phyloP scores from a whole-genome alignment of 1,139 yeast genomes.

The Taiozyma sp. region DNA sequence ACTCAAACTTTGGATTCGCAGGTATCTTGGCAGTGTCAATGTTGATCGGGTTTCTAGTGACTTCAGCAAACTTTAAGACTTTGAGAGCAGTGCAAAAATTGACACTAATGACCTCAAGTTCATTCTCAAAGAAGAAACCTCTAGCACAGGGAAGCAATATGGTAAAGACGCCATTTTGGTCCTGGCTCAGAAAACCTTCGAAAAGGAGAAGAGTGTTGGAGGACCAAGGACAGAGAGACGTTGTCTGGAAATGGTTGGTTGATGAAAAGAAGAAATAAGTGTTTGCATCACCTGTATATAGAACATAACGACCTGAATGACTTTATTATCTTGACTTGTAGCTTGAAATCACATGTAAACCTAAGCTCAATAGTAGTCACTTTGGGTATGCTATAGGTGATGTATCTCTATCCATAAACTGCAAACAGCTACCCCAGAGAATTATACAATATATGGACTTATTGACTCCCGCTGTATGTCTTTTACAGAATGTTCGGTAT shows the following conservation, averaged over 20 bases:
- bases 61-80: constrained; percentile 34
- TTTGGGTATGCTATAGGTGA: no score
- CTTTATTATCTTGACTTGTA: background rate
- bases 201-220: constrained; percentile 5
- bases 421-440: no score
- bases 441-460: no score
- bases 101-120: constrained; percentile 34
- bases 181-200: background rate
- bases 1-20: constrained; percentile 45
- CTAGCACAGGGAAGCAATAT: background rate
- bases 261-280: constrained; percentile 43
- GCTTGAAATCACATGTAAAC: no score
- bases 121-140: constrained; percentile 6
- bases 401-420: no score
- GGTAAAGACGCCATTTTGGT: constrained; percentile 1
- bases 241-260: constrained; percentile 72
- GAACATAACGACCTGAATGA: background rate
- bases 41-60: constrained; percentile 35
- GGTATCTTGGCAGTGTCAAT: constrained; percentile 36
- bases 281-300: background rate
- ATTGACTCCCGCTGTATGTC: no score
- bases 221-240: constrained; percentile 46
- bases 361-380: no score
- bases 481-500: no score
- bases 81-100: constrained; percentile 39